phyloP scores from a whole-genome alignment of 352 stramenopile genomes.

The Phytophthora ramorum region DNA sequence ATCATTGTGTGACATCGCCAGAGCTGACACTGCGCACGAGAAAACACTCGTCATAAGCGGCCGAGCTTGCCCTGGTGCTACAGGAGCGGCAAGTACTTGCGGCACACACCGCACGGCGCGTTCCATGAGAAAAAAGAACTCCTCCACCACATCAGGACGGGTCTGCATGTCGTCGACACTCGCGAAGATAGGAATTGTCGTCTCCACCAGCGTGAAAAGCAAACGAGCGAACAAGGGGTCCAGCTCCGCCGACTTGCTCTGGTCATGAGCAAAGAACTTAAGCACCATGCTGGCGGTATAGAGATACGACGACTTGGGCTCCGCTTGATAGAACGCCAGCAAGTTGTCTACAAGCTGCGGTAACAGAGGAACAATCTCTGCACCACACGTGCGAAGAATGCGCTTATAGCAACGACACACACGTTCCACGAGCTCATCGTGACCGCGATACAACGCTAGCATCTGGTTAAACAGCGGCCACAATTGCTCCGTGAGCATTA shows the following conservation, averaged over 20 bases:
- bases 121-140: constrained; percentile 96
- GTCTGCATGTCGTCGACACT: constrained; percentile 57
- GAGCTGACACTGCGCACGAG: constrained; percentile 84
- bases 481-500: constrained; percentile 79
- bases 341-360: constrained; percentile 83
- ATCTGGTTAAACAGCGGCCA: constrained; percentile 87
- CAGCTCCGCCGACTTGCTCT: constrained; percentile 43
- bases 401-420: constrained; percentile 90
- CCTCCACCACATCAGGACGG: constrained; percentile 95
- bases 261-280: constrained; percentile 67
- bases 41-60: constrained; percentile 84
- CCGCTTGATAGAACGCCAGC: constrained; percentile 71
- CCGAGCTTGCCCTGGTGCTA: constrained; percentile 7
- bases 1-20: constrained; percentile 94
- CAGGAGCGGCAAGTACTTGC: constrained; percentile 59
- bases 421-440: constrained; percentile 84
- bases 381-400: constrained; percentile 77
- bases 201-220: constrained; percentile 68
- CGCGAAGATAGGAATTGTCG: constrained; percentile 89
- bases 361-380: constrained; percentile 69
- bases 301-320: constrained; percentile 89
- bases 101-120: constrained; percentile 89
- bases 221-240: constrained; percentile 61
- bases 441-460: constrained; percentile 70
- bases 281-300: constrained; percentile 87